These are phyloP conservation scores for Nakaseomyces nivariensis DNA, from an alignment of 1,139 yeast species.

Conservation along the genomic window DNA sequence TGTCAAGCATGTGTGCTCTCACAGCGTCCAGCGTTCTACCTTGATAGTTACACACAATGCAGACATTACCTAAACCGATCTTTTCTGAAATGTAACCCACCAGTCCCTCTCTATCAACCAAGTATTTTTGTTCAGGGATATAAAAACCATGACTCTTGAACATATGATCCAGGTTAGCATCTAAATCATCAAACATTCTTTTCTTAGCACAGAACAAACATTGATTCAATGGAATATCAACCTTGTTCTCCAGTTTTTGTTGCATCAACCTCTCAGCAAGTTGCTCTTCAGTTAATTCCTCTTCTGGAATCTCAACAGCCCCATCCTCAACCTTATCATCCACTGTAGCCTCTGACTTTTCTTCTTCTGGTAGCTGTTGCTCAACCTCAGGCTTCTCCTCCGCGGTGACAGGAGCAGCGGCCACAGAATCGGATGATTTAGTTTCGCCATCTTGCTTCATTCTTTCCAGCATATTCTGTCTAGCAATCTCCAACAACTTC, in stretches of 20 bases:
- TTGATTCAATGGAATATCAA: constrained; percentile 60
- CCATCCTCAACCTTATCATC: constrained; percentile 6
- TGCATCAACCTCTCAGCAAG: constrained; percentile 43
- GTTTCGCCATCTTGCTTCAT: constrained; percentile 8
- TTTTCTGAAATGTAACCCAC: constrained; percentile 78
- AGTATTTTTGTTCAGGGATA: constrained; percentile 69
- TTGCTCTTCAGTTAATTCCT: constrained; percentile 35
- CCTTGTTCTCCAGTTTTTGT: constrained; percentile 50
- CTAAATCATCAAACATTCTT: constrained; percentile 35
- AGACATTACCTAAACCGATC: constrained; percentile 83
- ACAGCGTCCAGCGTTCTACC: constrained; percentile 81
- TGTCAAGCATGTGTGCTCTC: constrained; percentile 82
- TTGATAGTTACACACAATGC: constrained; percentile 77
- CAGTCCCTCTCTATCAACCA: constrained; percentile 64
- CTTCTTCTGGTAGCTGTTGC: constrained; percentile 2
- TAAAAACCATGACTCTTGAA: constrained; percentile 68
- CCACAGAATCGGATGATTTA: not conserved
- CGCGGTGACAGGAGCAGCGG: not conserved
- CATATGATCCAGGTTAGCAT: constrained; percentile 67
- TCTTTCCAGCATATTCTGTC: constrained; percentile 39
- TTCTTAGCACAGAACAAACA: constrained; percentile 71
- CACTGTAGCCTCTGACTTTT: constrained; percentile 6
- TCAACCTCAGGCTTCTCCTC: not conserved
- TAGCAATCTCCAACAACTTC: constrained; percentile 51
- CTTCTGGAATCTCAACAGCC: constrained; percentile 8